phyloP scores from a whole-genome alignment of 495 filamentous ascomycete species.

The Glarea lozoyensis region DNA sequence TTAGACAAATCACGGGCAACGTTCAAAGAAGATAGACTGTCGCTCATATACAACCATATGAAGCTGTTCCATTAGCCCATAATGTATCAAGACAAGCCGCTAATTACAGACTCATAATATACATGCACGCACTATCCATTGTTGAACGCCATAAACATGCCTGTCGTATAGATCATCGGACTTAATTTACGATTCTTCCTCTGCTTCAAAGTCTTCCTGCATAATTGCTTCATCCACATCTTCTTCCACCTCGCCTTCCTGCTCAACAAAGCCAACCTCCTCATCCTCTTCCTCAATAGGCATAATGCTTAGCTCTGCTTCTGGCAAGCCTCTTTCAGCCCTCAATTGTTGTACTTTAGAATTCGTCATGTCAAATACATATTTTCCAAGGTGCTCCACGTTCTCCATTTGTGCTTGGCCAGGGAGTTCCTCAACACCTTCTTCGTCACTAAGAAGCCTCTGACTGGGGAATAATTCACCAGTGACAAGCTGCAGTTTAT shows the following conservation, averaged over 20 bases:
- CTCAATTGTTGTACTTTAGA: slow-evolving; percentile 57
- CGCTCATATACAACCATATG: no score
- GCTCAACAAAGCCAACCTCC: slow-evolving; percentile 35
- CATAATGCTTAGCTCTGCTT: slow-evolving; percentile 6
- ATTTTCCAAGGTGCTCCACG: slow-evolving; percentile 91
- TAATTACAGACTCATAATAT: no score
- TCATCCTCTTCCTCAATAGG: slow-evolving; percentile 26
- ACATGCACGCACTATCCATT: no score
- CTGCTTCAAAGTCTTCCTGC: slow-evolving; percentile 8
- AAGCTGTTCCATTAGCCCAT: no score
- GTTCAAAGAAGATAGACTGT: no score
- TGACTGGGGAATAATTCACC: slow-evolving; percentile 78
- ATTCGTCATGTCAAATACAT: slow-evolving; percentile 93
- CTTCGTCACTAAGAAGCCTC: slow-evolving; percentile 47
- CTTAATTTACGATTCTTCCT: slow-evolving; percentile 5
- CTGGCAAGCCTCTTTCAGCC: slow-evolving; percentile 30
- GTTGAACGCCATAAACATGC: no score
- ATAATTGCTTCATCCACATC: slow-evolving; percentile 7
- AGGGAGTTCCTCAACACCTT: slow-evolving; percentile 33
- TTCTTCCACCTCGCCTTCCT: slow-evolving; percentile 24
- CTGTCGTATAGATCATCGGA: not conserved
- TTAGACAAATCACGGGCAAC: no score
- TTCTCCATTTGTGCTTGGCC: slow-evolving; percentile 67
- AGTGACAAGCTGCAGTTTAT: slow-evolving; percentile 70
- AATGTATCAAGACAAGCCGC: no score